Evolutionary conservation across 257 asterid genomes (phyloP).

Genomic region (Handroanthus guayacan): DNA sequence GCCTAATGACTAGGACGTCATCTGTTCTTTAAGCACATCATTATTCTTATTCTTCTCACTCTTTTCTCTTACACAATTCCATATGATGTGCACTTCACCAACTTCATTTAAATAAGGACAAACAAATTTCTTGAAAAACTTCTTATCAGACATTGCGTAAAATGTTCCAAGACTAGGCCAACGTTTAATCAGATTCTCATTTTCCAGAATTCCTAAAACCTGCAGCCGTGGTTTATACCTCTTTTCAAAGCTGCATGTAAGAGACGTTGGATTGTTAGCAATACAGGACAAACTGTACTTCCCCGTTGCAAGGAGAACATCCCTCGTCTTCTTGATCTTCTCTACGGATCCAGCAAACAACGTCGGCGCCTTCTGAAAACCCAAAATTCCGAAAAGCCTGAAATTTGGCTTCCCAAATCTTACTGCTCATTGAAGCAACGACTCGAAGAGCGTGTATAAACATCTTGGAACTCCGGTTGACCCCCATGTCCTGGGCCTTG

Average conservation of each 20-base stretch:
- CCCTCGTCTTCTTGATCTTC: constrained; percentile 39
- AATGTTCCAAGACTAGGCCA: constrained; percentile 32
- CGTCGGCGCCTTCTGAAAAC: constrained; percentile 45
- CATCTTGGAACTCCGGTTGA: constrained; percentile 34
- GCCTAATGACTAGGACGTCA: background rate
- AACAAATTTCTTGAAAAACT: constrained; percentile 36
- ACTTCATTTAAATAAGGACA: constrained; percentile 39
- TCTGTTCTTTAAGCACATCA: background rate
- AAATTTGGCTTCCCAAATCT: constrained; percentile 44
- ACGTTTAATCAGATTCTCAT: constrained; percentile 14
- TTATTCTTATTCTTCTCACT: background rate
- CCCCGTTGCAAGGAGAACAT: constrained; percentile 40
- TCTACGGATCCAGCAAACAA: constrained; percentile 31
- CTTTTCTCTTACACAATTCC: background rate
- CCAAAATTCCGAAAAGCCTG: constrained; percentile 42
- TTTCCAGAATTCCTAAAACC: constrained; percentile 29
- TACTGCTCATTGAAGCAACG: constrained; percentile 33
- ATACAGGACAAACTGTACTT: constrained; percentile 36
- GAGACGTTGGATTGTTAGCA: constrained; percentile 26
- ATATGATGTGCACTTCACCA: background rate
- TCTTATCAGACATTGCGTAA: background rate
- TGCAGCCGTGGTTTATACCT: constrained; percentile 45
- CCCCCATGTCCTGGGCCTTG: constrained; percentile 37
- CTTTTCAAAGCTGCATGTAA: constrained; percentile 44
- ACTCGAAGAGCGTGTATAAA: constrained; percentile 20